phyloP scores from a whole-genome alignment of 192 early-diverging fungal genomes.

The Umbelopsis sp. region DNA sequence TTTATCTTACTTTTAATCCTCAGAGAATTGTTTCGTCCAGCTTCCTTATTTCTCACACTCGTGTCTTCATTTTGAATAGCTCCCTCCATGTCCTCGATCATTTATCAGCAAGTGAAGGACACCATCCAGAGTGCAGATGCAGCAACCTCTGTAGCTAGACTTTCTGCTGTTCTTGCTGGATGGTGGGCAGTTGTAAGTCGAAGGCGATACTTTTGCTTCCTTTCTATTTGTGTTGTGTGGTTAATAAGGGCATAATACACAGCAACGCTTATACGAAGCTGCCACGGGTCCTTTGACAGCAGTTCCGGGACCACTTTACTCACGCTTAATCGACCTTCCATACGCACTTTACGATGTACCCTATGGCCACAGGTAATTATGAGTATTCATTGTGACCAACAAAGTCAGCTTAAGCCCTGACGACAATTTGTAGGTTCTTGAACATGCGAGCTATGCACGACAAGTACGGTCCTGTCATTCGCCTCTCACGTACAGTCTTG shows the following conservation, averaged over 20 bases:
- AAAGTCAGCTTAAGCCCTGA: background rate
- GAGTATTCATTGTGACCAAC: background rate
- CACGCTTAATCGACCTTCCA: constrained; percentile 1
- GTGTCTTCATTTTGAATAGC: background rate
- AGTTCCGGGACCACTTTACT: background rate
- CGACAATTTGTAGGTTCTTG: background rate
- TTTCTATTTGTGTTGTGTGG: too few species aligned
- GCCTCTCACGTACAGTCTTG: constrained; percentile 22
- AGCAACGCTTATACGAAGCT: constrained; percentile 7
- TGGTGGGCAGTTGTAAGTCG: constrained; percentile 12
- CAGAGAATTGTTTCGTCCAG: too few species aligned
- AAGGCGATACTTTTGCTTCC: too few species aligned
- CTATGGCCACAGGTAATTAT: constrained; percentile 6
- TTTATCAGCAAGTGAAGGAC: background rate
- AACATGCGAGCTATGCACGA: constrained; percentile 19
- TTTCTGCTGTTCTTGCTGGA: background rate
- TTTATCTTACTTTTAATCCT: too few species aligned
- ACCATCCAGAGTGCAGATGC: background rate
- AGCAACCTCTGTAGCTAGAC: background rate
- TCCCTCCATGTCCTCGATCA: background rate
- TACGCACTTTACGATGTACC: background rate
- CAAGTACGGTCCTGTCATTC: constrained; percentile 36
- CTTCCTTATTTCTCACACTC: background rate
- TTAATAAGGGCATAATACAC: too few species aligned
- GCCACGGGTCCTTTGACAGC: constrained; percentile 8